These are phyloP conservation scores for Triangularia setosa DNA, from an alignment of 2,329 filamentous ascomycete species.

Conservation along the genomic window DNA sequence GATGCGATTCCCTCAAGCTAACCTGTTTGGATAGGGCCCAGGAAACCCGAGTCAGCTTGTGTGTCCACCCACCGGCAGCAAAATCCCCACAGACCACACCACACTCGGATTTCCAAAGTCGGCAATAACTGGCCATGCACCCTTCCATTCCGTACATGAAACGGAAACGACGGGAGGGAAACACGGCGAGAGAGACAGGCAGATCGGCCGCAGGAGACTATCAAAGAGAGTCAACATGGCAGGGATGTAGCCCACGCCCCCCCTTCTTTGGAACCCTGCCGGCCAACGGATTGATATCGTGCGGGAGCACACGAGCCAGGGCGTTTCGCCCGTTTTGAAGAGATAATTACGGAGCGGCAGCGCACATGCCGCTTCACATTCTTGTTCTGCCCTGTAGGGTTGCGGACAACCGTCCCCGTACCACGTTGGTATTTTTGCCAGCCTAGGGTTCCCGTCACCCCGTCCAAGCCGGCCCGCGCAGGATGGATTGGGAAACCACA, in stretches of 20 bases:
- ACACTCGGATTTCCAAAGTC: constrained; percentile 4
- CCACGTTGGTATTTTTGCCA: not conserved
- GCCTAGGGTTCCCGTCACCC: not conserved
- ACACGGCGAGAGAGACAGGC: not conserved
- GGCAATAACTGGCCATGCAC: not conserved
- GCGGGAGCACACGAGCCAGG: not conserved
- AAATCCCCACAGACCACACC: not conserved
- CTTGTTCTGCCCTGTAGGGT: not conserved
- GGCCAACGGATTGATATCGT: not conserved
- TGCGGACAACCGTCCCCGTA: not conserved
- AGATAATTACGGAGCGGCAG: constrained; percentile 6
- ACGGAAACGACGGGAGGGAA: not conserved
- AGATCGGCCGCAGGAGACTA: too few relatives aligned
- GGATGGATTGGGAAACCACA: not conserved
- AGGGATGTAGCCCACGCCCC: not conserved
- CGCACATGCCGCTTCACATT: not conserved
- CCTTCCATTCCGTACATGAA: not conserved
- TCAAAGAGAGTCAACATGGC: not conserved
- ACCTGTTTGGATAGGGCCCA: constrained; percentile 3
- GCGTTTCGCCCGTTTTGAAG: not conserved
- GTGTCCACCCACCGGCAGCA: not conserved
- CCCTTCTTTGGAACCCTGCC: not conserved
- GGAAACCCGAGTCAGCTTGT: not conserved
- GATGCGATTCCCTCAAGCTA: not conserved
- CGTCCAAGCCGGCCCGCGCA: not conserved